Conservation (phyloP, 23 red algal genomes). For the Gracilaria domingensis region DNA sequence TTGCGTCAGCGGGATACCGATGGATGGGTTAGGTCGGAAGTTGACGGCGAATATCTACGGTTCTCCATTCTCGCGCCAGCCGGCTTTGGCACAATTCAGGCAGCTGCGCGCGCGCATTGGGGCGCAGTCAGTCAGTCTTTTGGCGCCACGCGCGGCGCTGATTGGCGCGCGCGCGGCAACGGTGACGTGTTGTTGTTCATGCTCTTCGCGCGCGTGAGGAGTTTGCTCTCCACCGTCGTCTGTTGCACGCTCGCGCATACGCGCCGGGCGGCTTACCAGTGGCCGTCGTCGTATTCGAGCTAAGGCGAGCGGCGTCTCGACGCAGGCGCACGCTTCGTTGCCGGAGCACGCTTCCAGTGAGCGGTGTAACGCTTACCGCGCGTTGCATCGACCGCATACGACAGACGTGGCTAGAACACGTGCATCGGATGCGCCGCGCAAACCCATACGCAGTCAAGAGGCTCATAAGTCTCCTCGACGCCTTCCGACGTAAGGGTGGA, state of each 20-base stretch:
- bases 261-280: too few relatives aligned
- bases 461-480: not conserved
- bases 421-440: slow-evolving; percentile 14
- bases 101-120: too few relatives aligned
- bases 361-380: not conserved
- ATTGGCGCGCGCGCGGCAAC: not conserved
- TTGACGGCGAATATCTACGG: too few relatives aligned
- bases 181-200: slow-evolving; percentile 61
- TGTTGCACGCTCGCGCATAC: not conserved
- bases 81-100: too few relatives aligned
- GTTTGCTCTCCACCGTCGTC: too few relatives aligned
- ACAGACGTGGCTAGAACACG: not conserved
- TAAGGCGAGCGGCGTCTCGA: too few relatives aligned
- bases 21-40: too few relatives aligned
- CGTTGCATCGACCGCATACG: not conserved
- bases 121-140: not conserved
- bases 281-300: too few relatives aligned
- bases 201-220: slow-evolving; percentile 48
- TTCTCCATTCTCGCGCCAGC: too few relatives aligned
- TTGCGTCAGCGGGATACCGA: too few relatives aligned
- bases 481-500: not conserved
- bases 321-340: too few relatives aligned
- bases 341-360: too few relatives aligned
- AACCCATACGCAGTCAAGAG: not conserved
- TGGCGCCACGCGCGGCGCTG: not conserved